Evolutionary conservation across 257 asterid species (phyloP), one percentile per base, ranked within the genome.

Genomic region (Orobanche coerulescens): DNA sequence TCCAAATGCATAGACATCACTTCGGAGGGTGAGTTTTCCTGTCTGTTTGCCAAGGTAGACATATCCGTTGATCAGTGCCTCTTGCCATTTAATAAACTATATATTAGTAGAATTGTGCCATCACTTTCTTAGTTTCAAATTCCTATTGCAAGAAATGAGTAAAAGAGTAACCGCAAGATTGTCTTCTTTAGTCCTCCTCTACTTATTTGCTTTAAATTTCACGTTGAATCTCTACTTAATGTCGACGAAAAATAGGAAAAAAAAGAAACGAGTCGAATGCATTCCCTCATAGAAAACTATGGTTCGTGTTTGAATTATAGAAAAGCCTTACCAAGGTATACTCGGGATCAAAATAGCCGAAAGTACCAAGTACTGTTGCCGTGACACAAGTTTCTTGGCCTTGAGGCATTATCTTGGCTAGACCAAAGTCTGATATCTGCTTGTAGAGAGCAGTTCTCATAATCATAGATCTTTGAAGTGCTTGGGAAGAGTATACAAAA

Each of bases 1-100:
- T 36, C 98, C 98, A 69, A 92, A 92, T 60, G 98, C 98, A 64
- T 88, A 92, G 58, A 92, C 98, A 64, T 92, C 98, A 58, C 98
- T 92, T 60, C 88, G 98, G 70, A 92, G 75, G 63, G 98, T 88
- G 76, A 88, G 95, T 79, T 92, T 92, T 66, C 98, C 98, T 58
- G 98, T 92, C 98, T 92, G 82, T 84, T 47, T 65, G 30, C 70
- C 79, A 78, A 77, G 71, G 78, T 65, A 70, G 70, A 80, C 71
- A 61, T 55, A 57, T 65, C 76, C 64, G 59, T 70, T 74, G 66
- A 59, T 73, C 73, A 73, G 74, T 72, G 68, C 71, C 69, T 59
- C 70, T 70, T 51, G 57, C 68, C 77, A 68, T 66, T 62, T 65
- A 11, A 61, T 72, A 37, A 75, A 61, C 57, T 65, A 52, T 5